Base-by-base conservation (phyloP, 1,139 yeast species). In the Yamadazyma aaseri region DNA sequence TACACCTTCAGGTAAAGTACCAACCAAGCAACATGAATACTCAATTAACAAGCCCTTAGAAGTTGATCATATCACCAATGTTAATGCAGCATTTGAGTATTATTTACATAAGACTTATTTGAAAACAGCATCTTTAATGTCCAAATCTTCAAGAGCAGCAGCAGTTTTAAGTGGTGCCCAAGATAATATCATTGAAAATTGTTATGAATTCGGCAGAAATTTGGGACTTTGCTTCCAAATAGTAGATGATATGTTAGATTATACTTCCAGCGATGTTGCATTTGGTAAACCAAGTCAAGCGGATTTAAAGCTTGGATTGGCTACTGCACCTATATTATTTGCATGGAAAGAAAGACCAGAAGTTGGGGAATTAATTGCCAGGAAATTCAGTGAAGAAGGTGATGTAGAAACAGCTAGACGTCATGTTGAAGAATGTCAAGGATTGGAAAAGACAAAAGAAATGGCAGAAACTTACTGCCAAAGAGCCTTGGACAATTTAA, bases 221-320 rank as follows among this genome's bases (percentile, higher is more conserved):
- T 66, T 94, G 39, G 98, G 98, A 0, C 73, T 94, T 32, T 94
- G 97, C 54, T 92, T 92, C 73, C 98, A 92, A 61, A 76, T 92
- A 40, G 95, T 94, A 17, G 98, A 92, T 60, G 99, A 92, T 59
- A 82, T 90, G 82, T 73, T 94, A 47, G 99, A 92, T 61, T 92
- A 86, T 56, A 87, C 97, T 1, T 81, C 87, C 14, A 79, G 92
- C 26, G 89, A 87, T 20, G 75, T 76, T 21, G 78, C 85, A 33
- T 66, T 92, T 40, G 98, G 98, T 26, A 92, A 92, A 58, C 98
- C 98, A 9, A 83, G 95, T 15, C 95, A 90, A 50, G 97, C 97
- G 2, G 98, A 92, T 60, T 72, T 92, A 48, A 81, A 90, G 56
- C 71, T 92, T 31, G 99, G 99, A 0, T 72, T 92, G 44, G 97